Base-by-base conservation (phyloP, 805 yeast species). In the Metschnikowia noctiluminum region DNA sequence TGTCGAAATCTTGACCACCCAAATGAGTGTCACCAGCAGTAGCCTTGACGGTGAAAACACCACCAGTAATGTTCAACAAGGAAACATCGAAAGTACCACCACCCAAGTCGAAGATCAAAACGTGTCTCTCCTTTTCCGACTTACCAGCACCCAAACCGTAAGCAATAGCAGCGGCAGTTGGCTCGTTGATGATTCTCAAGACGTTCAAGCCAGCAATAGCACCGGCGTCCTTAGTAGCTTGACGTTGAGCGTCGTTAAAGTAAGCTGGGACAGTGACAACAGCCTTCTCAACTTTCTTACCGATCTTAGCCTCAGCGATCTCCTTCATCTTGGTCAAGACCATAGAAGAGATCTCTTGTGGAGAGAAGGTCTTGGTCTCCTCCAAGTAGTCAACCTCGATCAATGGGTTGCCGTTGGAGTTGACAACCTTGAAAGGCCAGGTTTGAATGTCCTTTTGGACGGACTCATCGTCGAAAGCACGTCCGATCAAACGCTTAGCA, bases 1-100 rank as follows among this genome's bases (percentile, higher is more conserved):
- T 82, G 75, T 89, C 97, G 62, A 89, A 89, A 76, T 89, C 97
- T 78, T 89, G 96, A 82, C 97, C 97, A 81, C 97, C 97, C 74
- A 89, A 82, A 71, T 89, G 97, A 55, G 97, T 89, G 70, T 89
- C 96, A 85, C 96, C 96, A 53, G 95, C 89, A 54, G 96, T 73
- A 52, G 78, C 61, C 69, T 73, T 73, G 52, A 73, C 78, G 67
- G 71, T 77, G 60, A 73, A 73, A 57, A 73, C 70, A 70, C 78
- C 77, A 55, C 70, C 77, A 62, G 71, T 77, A 52, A 73, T 73
- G 50, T 77, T 69, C 61, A 73, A 69, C 51, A 73, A 64, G 45
- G 78, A 73, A 45, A 73, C 97, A 89, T 89, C 97, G 76, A 89
- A 89, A 66, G 97, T 89, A 80, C 97, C 97, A 76, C 97, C 97